Base-by-base conservation (phyloP, 257 asterid species). In the Phtheirospermum japonicum region DNA sequence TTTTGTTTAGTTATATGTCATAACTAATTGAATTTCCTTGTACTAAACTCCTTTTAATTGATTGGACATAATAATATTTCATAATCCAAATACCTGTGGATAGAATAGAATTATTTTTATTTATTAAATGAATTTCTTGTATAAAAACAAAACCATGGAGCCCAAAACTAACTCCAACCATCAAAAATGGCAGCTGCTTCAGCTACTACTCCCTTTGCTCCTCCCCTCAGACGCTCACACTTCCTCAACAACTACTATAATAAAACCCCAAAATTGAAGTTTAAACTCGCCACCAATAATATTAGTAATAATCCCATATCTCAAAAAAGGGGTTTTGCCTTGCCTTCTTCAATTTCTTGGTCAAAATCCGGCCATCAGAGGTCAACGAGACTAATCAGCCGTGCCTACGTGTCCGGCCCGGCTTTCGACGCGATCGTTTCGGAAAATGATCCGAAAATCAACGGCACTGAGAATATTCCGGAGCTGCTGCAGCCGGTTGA, bases 341-440 rank as follows among this genome's bases (percentile, higher is more conserved):
- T 42, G 39, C 63, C 57, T 45, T 20, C 75, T 62, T 70, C 72
- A 9, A 31, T 68, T 55, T 63, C 75, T 66, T n/a, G 64, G 66
- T 39, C 71, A 17, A 54, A 68, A 65, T 16, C 66, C 59, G 31
- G 34, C 34, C 28, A 23, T 3, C 58, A 20, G 34, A 63, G 59
- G 32, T 61, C 78, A 14, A 67, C 83, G 3, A 64, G 62, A 57
- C 54, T 68, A 57, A 14, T 73, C 52, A 49, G 67, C 12, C 75
- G 75, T 5, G 97, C 96, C 23, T 83, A 88, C 19, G 85, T 89
- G 23, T 77, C 94, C 0, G 94, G 94, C 31, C 95, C 97, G 4
- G 93, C 85, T 75, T 82, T 84, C 55, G 98, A 91, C 37, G 82
- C 88, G 17, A 71, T 78, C 61, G 90, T 80, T 32, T 72, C 95